Base-by-base conservation (phyloP, 345 rosid species). In the Populus euphratica region DNA sequence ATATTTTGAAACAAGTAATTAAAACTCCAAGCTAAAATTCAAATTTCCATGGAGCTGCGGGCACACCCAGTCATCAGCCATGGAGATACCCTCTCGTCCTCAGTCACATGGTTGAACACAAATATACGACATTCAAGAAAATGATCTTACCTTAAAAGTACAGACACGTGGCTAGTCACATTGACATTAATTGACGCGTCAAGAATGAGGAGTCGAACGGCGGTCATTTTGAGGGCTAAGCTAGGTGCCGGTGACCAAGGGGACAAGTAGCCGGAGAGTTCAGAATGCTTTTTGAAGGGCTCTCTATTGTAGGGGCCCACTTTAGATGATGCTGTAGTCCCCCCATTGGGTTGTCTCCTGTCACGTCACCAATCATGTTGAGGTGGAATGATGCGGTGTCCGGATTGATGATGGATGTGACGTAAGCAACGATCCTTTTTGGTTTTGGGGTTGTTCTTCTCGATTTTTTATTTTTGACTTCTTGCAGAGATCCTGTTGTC, bases 251-350 rank as follows among this genome's bases (percentile, higher is more conserved):
- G 86, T 73, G 72, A 59, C 23, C 50, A 18, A 69, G 88, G 89
- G 85, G 85, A 79, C 91, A 86, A 44, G 4, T 66, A 23, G 86
- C 88, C 82, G 88, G 87, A 72, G 80, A 73, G 71, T 68, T 74
- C 82, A 77, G 86, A 62, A 63, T 66, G 62, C 82, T 68, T 85
- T 77, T 78, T 29, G 79, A 50, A 47, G 50, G 77, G 74, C 47
- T 72, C 68, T 5, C 36, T 6, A 64, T 20, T 52, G 44, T 25
- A 31, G 61, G 74, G 70, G 70, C 74, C 75, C 75, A 59, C 18
- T 14, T 41, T 0, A 1, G 38, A 62, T 62, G 23, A 41, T 27
- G 84, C 41, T 36, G 47, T 17, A 68, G 76, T 72, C 64, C 64
- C 64, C 73, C 77, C 20, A 18, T 39, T 69, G 69, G 47, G 38